A percentile compares a stretch with the other conserved stretches of the same genome.
Conservation (phyloP, 257 asterid species). For the Ehretia macrophylla region DNA sequence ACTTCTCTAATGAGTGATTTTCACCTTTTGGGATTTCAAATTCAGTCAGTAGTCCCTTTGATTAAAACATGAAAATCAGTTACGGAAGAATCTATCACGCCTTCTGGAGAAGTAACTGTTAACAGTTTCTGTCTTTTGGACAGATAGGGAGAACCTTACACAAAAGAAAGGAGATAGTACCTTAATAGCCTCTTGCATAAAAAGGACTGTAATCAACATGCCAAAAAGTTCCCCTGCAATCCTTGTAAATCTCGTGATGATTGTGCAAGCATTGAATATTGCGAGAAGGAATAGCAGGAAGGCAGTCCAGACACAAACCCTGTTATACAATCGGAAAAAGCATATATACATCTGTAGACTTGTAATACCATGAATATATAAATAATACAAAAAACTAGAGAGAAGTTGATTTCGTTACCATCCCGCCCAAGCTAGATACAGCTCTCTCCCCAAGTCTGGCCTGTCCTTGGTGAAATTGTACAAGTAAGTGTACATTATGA, state of each 20-base stretch:
- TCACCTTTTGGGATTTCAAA: slow-evolving; percentile 65
- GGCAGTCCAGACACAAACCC: slow-evolving; percentile 95
- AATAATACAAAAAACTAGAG: neutral
- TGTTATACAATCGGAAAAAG: slow-evolving; percentile 17
- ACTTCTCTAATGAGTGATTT: slow-evolving; percentile 37
- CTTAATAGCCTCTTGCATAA: slow-evolving; percentile 90
- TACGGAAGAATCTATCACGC: too few relatives aligned
- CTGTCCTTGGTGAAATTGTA: slow-evolving; percentile 53
- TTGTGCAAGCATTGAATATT: slow-evolving; percentile 62
- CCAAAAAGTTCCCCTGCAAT: slow-evolving; percentile 90
- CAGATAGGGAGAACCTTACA: neutral
- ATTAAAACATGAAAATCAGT: slow-evolving; percentile 8
- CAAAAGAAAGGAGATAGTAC: slow-evolving; percentile 20
- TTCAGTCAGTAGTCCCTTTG: slow-evolving; percentile 83
- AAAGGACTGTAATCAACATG: slow-evolving; percentile 84
- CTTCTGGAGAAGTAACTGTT: neutral
- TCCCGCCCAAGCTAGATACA: slow-evolving; percentile 87
- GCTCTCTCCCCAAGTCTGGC: slow-evolving; percentile 50
- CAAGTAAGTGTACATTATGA: slow-evolving; percentile 82
- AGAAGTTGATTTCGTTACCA: slow-evolving; percentile 35
- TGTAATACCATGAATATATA: neutral
- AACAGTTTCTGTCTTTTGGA: neutral
- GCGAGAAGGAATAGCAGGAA: slow-evolving; percentile 71
- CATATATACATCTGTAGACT: neutral
- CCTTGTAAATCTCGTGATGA: slow-evolving; percentile 82